A percentile compares a stretch with the other conserved stretches of the same genome.
Evolutionary conservation across 331 rosid genomes (phyloP).

Genomic region (Quercus phellos): DNA sequence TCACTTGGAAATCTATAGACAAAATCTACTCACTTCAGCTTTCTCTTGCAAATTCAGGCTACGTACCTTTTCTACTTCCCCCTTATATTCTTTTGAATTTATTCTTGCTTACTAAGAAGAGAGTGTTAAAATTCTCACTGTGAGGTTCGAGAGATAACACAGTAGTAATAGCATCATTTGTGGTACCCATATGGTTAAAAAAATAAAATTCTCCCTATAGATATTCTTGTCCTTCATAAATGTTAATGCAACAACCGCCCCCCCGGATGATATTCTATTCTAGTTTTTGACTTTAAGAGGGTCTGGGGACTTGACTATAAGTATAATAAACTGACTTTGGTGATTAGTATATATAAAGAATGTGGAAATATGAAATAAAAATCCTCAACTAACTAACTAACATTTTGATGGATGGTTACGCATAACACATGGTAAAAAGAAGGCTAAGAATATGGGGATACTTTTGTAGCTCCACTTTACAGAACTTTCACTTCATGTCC

Average conservation of each 20-base stretch:
- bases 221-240: conserved; percentile 23
- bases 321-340: too few relatives aligned
- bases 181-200: too few relatives aligned
- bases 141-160: too few relatives aligned
- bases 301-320: too few relatives aligned
- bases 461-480: conserved; percentile 33
- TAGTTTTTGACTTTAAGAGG: too few relatives aligned
- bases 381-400: not conserved
- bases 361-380: not conserved
- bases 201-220: conserved; percentile 7
- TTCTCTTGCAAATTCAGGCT: conserved; percentile 16
- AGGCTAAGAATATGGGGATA: conserved; percentile 30
- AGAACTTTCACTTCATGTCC: conserved; percentile 30
- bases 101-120: conserved; percentile 29
- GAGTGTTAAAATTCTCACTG: conserved; percentile 13
- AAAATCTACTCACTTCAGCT: conserved; percentile 20
- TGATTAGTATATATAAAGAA: too few relatives aligned
- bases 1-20: conserved; percentile 19
- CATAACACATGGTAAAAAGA: conserved; percentile 22
- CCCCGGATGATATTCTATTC: too few relatives aligned
- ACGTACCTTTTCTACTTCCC: not conserved
- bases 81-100: conserved; percentile 46
- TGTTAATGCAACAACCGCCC: conserved; percentile 6
- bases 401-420: conserved; percentile 34
- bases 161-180: too few relatives aligned